Base-by-base conservation (phyloP, 1,139 yeast species). In the Meyerozyma athensensis region DNA sequence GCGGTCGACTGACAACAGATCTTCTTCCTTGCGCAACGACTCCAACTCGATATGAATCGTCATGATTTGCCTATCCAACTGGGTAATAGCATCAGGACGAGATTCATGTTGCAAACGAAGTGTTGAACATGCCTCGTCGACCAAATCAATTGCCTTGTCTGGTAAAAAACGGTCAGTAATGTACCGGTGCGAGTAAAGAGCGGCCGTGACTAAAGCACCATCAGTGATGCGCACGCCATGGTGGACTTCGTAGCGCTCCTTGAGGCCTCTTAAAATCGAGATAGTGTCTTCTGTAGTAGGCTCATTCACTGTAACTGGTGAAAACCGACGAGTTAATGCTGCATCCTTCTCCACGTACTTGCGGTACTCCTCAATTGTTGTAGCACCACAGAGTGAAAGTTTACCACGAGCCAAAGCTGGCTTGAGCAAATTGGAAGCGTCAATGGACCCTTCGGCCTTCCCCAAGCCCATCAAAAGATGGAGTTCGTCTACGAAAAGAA, bases 141-240 rank as follows among this genome's bases (percentile, higher is more conserved):
- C 94, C 49, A 92, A 72, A 61, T 92, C 97, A 48, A 92, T 89
- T 8, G 97, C 97, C 63, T 92, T 92, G 58, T 92, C 98, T 1
- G 98, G 98, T 34, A 92, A 68, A 52, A 80, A 87, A 39, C 97
- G 65, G 58, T 92, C 97, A 6, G 95, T 86, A 39, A 92, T 86
- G 58, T 92, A 92, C 46, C 98, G 73, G 53, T 87, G 86, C 22
- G 96, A 82, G 53, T 90, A 79, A 4, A 86, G 80, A 0, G 97
- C 96, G 8, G 97, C 96, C 0, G 96, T 85, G 1, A 92, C 97
- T 41, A 92, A 70, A 0, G 98, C 97, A 31, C 90, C 76, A 57
- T 92, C 98, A 5, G 94, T 77, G 41, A 92, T 87, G 47, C 97
- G 76, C n/a, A 92, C 98, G 61, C 98, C 98, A 55, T 92, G 98